phyloP scores from a whole-genome alignment of 2,329 filamentous ascomycete genomes.

The Aspergillus hortae region DNA sequence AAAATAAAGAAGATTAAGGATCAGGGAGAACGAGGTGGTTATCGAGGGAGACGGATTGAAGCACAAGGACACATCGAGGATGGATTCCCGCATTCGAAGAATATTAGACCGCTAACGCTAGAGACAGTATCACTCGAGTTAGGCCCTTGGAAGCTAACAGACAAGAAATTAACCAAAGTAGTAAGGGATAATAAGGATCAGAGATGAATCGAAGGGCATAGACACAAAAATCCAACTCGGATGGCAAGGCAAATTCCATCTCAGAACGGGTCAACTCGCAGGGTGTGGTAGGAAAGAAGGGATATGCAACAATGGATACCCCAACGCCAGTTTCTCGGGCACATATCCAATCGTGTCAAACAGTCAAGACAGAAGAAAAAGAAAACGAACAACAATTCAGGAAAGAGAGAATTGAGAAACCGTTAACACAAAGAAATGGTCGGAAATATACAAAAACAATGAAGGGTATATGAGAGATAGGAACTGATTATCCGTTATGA shows the following conservation, averaged over 20 bases:
- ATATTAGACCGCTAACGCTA: constrained; percentile 12
- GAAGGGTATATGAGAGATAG: constrained; percentile 37
- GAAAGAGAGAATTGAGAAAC: constrained; percentile 16
- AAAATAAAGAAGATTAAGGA: constrained; percentile 6
- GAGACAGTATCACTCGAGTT: constrained; percentile 7
- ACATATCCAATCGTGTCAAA: constrained; percentile 29
- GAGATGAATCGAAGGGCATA: constrained; percentile 24
- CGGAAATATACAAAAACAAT: constrained; percentile 33
- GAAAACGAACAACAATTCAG: constrained; percentile 4
- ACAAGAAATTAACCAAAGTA: constrained; percentile 15
- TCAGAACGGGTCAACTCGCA: constrained; percentile 9
- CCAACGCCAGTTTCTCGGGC: constrained; percentile 34
- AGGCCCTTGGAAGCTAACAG: constrained; percentile 7
- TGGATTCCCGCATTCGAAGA: constrained; percentile 10
- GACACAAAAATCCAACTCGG: constrained; percentile 17
- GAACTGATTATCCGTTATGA: constrained; percentile 30
- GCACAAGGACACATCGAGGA: constrained; percentile 1
- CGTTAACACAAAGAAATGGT: constrained; percentile 18
- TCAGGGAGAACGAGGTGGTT: background rate
- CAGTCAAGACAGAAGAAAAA: constrained; percentile 11
- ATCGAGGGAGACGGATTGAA: background rate
- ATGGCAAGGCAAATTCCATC: constrained; percentile 11
- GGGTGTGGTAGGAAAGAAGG: constrained; percentile 13
- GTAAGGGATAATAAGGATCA: constrained; percentile 23
- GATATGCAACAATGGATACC: constrained; percentile 31